Conservation (phyloP, 1,284 basidiomycete genomes). For the Malassezia vespertilionis region DNA sequence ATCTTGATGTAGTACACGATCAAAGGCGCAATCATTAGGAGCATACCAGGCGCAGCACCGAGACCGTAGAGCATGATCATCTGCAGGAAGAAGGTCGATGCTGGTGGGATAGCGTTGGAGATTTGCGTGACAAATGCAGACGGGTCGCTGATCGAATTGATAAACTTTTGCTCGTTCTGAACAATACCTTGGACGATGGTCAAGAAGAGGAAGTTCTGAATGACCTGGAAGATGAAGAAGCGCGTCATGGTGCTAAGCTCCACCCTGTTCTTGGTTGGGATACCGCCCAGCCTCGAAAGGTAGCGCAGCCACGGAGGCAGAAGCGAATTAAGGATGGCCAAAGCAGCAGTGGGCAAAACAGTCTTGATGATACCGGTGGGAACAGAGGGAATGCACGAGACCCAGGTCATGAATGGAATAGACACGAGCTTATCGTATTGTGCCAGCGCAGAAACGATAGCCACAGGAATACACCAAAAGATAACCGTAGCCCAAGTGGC, state of each 20-base stretch:
- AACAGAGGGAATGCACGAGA: constrained; percentile 55
- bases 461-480: constrained; percentile 52
- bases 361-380: constrained; percentile 63
- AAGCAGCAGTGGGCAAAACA: constrained; percentile 69
- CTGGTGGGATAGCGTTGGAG: constrained; percentile 61
- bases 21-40: constrained; percentile 66
- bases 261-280: constrained; percentile 66
- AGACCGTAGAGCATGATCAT: constrained; percentile 52
- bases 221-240: constrained; percentile 74
- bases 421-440: constrained; percentile 66
- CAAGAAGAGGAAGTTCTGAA: constrained; percentile 46
- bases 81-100: constrained; percentile 89
- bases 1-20: constrained; percentile 75
- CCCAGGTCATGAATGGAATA: constrained; percentile 68
- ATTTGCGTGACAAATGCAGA: constrained; percentile 28
- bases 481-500: constrained; percentile 57
- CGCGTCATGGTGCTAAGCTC: constrained; percentile 83
- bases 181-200: constrained; percentile 36
- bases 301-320: constrained; percentile 74
- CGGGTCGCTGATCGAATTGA: constrained; percentile 18
- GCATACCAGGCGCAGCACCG: constrained; percentile 58
- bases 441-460: constrained; percentile 73
- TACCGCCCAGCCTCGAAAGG: constrained; percentile 65
- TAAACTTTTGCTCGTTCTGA: constrained; percentile 25
- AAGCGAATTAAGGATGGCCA: constrained; percentile 81